These are phyloP conservation scores for Candida sanyiensis DNA, from an alignment of 805 yeast species.

Conservation along the genomic window DNA sequence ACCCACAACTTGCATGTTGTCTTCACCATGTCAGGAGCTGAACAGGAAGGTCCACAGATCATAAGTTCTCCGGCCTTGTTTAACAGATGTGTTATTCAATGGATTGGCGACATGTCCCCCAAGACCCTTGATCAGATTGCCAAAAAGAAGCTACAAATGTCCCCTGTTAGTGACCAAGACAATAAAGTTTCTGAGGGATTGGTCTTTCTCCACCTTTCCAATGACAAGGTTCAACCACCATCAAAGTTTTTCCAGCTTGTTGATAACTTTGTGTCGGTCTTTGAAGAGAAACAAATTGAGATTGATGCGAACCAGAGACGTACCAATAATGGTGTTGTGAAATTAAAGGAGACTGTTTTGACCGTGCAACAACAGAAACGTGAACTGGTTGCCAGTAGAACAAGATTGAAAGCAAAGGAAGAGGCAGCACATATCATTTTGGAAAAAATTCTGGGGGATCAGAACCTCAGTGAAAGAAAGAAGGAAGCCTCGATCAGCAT, in stretches of 20 bases:
- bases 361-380: conserved; percentile 57
- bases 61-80: conserved; percentile 82
- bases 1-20: conserved; percentile 75
- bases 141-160: conserved; percentile 29
- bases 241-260: conserved; percentile 50
- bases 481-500: conserved; percentile 80
- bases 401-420: conserved; percentile 48
- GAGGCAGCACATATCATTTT: conserved; percentile 65
- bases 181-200: conserved; percentile 44
- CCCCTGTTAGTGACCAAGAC: conserved; percentile 50
- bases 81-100: conserved; percentile 81
- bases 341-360: conserved; percentile 68
- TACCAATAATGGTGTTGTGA: conserved; percentile 66
- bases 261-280: conserved; percentile 38
- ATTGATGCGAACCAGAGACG: conserved; percentile 68
- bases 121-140: conserved; percentile 48
- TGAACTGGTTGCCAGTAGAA: conserved; percentile 48
- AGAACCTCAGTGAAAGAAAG: conserved; percentile 87
- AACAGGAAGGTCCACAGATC: conserved; percentile 35
- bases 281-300: conserved; percentile 36
- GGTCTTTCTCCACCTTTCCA: conserved; percentile 39
- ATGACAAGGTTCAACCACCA: conserved; percentile 36
- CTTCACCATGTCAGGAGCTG: conserved; percentile 62
- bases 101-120: conserved; percentile 82
- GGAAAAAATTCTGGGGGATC: conserved; percentile 72